Evolutionary conservation across 2,329 filamentous ascomycete genomes (phyloP).

Genomic region (Diaporthe destruens): DNA sequence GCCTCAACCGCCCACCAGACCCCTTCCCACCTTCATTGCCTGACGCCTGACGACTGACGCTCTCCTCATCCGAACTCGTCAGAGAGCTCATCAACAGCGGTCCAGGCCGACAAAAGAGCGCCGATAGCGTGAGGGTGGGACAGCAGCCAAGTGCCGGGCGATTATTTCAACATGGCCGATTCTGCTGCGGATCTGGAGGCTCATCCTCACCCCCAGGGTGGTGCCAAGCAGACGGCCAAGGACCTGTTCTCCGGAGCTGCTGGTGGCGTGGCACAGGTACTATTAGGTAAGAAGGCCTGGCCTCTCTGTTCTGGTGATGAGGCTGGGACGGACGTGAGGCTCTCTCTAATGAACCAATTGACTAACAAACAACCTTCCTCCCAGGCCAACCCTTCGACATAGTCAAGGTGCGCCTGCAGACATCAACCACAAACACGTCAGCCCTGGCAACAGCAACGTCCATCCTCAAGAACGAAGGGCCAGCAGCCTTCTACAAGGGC

Average conservation of each 20-base stretch:
- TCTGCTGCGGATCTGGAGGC: constrained; percentile 53
- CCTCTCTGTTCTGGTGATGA: background rate
- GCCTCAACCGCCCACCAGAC: background rate
- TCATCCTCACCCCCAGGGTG: constrained; percentile 48
- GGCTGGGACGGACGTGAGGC: background rate
- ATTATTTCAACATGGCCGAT: constrained; percentile 50
- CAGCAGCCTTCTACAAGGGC: constrained; percentile 97
- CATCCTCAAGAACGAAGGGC: constrained; percentile 90
- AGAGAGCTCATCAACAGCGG: background rate
- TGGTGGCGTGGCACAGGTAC: constrained; percentile 92
- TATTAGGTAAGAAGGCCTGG: constrained; percentile 79
- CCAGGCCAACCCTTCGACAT: constrained; percentile 85
- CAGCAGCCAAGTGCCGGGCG: constrained; percentile 27
- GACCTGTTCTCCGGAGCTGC: constrained; percentile 92
- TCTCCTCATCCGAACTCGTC: background rate
- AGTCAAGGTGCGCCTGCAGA: constrained; percentile 97
- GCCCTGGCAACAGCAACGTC: constrained; percentile 84
- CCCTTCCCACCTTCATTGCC: background rate
- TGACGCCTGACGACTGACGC: background rate
- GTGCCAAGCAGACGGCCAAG: constrained; percentile 76
- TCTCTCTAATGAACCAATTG: background rate
- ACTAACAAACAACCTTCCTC: constrained; percentile 21
- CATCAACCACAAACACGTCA: constrained; percentile 82
- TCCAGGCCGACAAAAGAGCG: background rate
- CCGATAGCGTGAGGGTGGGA: constrained; percentile 31